Conservation (phyloP, 1,284 basidiomycete genomes). For the Polyporus tsugae region DNA sequence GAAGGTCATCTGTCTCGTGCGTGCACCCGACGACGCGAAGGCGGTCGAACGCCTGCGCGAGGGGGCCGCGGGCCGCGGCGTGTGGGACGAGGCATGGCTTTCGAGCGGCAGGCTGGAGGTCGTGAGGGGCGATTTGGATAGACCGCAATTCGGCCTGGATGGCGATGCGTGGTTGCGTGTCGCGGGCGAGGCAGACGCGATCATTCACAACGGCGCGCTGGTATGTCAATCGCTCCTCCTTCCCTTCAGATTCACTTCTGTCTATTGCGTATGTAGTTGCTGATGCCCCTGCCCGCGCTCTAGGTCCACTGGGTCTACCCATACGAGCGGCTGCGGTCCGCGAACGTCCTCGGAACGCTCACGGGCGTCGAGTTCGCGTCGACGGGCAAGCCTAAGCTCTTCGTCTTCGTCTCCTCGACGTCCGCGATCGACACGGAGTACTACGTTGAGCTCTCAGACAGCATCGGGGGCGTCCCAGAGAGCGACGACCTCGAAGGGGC, state of each 20-base stretch:
- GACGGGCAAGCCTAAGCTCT: constrained; percentile 77
- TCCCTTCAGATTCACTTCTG: background rate
- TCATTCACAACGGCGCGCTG: constrained; percentile 96
- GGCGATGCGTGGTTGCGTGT: constrained; percentile 74
- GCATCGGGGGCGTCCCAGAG: constrained; percentile 81
- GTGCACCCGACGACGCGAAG: constrained; percentile 71
- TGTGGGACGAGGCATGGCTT: constrained; percentile 95
- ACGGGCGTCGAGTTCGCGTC: constrained; percentile 86
- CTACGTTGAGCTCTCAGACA: constrained; percentile 89
- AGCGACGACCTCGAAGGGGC: constrained; percentile 93
- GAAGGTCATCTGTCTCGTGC: constrained; percentile 93
- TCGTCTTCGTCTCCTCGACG: constrained; percentile 96
- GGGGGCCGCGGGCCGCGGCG: constrained; percentile 84
- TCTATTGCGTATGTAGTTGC: background rate
- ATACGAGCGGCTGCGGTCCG: constrained; percentile 90
- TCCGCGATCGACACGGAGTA: constrained; percentile 92
- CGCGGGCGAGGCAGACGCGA: constrained; percentile 80
- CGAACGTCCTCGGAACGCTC: constrained; percentile 93
- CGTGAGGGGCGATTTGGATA: constrained; percentile 88
- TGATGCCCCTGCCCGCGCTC: constrained; percentile 4
- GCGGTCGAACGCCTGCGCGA: constrained; percentile 81
- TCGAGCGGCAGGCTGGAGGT: constrained; percentile 76
- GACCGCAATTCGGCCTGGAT: constrained; percentile 81
- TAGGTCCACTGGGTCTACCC: constrained; percentile 99
- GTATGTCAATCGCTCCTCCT: constrained; percentile 54